phyloP scores from a whole-genome alignment of 768 basidiomycete species.

The Epithele typhae region DNA sequence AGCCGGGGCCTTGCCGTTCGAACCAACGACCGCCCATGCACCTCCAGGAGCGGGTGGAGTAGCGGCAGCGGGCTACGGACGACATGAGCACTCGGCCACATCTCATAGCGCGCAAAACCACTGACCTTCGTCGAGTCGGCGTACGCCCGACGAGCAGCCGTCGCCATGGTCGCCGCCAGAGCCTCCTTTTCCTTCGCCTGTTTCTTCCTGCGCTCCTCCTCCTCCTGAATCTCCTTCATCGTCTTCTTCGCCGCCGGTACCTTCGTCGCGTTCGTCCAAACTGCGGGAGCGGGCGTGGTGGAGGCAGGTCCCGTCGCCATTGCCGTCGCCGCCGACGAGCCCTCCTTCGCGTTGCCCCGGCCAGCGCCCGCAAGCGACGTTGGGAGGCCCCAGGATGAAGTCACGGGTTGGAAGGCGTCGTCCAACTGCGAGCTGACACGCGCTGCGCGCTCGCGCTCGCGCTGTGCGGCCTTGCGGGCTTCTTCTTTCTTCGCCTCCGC shows the following conservation, averaged over 20 bases:
- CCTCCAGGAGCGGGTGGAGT: constrained; percentile 35
- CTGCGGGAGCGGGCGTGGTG: constrained; percentile 29
- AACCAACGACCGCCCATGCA: constrained; percentile 86
- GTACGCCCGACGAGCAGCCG: constrained; percentile 64
- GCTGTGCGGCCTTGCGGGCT: constrained; percentile 68
- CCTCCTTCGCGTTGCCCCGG: constrained; percentile 39
- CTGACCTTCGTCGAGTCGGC: constrained; percentile 76
- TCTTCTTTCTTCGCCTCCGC: constrained; percentile 82
- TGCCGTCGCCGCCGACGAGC: constrained; percentile 25
- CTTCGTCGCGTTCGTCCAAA: constrained; percentile 70
- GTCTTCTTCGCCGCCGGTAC: constrained; percentile 70
- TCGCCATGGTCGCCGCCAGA: constrained; percentile 46
- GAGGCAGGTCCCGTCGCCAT: no score
- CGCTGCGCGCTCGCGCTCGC: constrained; percentile 60
- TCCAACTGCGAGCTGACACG: constrained; percentile 43
- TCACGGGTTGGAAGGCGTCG: constrained; percentile 57
- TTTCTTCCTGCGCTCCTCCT: constrained; percentile 87
- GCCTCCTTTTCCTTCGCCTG: constrained; percentile 50
- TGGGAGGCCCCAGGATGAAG: constrained; percentile 80
- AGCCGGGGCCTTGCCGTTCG: constrained; percentile 57
- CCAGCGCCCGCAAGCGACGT: constrained; percentile 70
- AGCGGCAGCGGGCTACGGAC: constrained; percentile 14
- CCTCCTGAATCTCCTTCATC: constrained; percentile 98
- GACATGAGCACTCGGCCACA: constrained; percentile 3
- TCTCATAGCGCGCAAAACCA: not conserved